phyloP scores from a whole-genome alignment of 148 eudicot species.

The Cornus florida region DNA sequence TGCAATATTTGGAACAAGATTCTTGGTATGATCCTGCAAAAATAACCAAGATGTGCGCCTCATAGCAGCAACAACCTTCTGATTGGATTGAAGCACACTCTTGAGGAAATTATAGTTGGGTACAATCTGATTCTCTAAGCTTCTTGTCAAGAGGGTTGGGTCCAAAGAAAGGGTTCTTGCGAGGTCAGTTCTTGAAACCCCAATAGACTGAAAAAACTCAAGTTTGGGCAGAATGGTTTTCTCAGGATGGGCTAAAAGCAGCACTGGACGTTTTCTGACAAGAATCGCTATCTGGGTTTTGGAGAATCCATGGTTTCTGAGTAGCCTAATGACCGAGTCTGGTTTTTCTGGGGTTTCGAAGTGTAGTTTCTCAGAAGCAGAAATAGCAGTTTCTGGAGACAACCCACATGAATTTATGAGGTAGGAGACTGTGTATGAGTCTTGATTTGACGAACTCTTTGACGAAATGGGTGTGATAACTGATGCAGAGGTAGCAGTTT shows the following conservation, averaged over 20 bases:
- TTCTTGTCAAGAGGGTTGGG: slow-evolving; percentile 1
- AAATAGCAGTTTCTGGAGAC: slow-evolving; percentile 14
- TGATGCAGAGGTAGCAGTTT: neutral
- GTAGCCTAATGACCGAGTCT: neutral
- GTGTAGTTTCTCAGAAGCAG: slow-evolving; percentile 9
- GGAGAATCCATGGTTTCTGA: slow-evolving; percentile 16
- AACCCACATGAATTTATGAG: slow-evolving; percentile 21
- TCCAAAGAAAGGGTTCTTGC: neutral
- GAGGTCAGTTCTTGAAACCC: slow-evolving; percentile 3
- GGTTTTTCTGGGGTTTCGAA: neutral
- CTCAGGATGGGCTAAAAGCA: slow-evolving; percentile 14
- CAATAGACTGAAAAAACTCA: slow-evolving; percentile 19
- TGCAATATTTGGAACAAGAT: slow-evolving; percentile 7
- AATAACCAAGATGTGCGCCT: slow-evolving; percentile 5
- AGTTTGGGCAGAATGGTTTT: slow-evolving; percentile 25
- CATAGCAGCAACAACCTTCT: neutral
- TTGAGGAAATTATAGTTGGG: slow-evolving; percentile 22
- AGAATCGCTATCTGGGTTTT: slow-evolving; percentile 13
- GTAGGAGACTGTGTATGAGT: slow-evolving; percentile 2
- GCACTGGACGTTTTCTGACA: neutral
- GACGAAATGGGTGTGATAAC: neutral
- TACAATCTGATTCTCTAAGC: slow-evolving; percentile 12
- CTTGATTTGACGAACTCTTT: neutral
- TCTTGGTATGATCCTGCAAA: neutral
- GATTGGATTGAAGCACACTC: slow-evolving; percentile 8